A percentile compares a stretch with the other conserved stretches of the same genome.
phyloP scores from a whole-genome alignment of 352 stramenopile species.

The Pythium aquatile region DNA sequence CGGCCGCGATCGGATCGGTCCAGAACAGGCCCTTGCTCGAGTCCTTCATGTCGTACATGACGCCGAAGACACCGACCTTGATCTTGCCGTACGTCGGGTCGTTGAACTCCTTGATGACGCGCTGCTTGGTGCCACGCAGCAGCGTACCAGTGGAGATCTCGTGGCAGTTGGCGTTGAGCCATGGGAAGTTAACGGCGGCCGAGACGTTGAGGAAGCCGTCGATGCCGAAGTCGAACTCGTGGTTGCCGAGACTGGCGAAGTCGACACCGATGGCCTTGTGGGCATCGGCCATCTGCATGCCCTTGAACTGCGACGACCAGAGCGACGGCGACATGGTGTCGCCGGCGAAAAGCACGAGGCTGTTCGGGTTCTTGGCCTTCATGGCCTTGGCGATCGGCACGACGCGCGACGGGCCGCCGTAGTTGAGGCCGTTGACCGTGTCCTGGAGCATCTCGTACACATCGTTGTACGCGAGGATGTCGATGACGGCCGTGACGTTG shows the following conservation, averaged over 20 bases:
- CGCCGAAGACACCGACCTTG: constrained; percentile 62
- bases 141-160: constrained; percentile 43
- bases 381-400: constrained; percentile 64
- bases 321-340: constrained; percentile 84
- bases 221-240: constrained; percentile 81
- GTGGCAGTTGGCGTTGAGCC: constrained; percentile 77
- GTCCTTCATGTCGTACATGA: constrained; percentile 82
- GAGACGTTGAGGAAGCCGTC: constrained; percentile 76
- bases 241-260: constrained; percentile 73
- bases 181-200: constrained; percentile 52
- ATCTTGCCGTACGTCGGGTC: constrained; percentile 42
- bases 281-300: constrained; percentile 76
- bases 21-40: constrained; percentile 62
- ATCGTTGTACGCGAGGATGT: constrained; percentile 77
- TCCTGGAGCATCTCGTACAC: constrained; percentile 81
- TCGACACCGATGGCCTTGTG: constrained; percentile 77
- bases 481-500: constrained; percentile 47
- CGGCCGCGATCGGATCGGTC: constrained; percentile 59
- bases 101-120: constrained; percentile 51
- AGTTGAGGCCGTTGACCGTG: constrained; percentile 54
- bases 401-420: constrained; percentile 72
- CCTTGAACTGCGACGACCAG: constrained; percentile 78
- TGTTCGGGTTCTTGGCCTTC: constrained; percentile 55
- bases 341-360: constrained; percentile 71
- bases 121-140: constrained; percentile 48